Evolutionary conservation across 1,284 basidiomycete species (phyloP), one percentile per base, ranked within the genome.

Genomic region (Fistulinella staudtii): DNA sequence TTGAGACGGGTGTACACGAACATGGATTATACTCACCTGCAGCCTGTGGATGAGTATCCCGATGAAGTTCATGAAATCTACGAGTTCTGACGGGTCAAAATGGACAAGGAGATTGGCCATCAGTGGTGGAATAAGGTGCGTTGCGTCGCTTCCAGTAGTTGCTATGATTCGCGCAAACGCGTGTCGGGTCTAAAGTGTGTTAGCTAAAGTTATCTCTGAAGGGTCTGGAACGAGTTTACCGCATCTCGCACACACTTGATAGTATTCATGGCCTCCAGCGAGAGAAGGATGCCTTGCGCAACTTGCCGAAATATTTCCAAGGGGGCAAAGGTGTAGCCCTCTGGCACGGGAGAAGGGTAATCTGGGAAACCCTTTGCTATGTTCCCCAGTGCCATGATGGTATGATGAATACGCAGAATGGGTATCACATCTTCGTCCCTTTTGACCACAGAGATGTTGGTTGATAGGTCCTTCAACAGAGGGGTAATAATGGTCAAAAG

Each of bases 351-450:
- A 24, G 78, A 81, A 23, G 85, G 85, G 56, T 84, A 87, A 60
- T 91, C 87, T 0, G 96, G 96, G 71, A 99, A 99, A 8, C 97
- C 97, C 69, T 98, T 97, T 37, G 93, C 90, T 43, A 99, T 81
- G 58, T 91, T 92, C 14, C 94, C 94, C 11, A 98, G 74, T 1
- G 94, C 95, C 79, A 97, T 89, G 60, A 99, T 89, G 53, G 89
- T 77, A 68, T 99, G 95, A 60, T 99, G 96, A n/a, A 93, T 82
- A 62, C 85, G 85, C 36, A 98, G 74, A 53, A 97, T 83, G 5
- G 87, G 78, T 36, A 85, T 64, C 7, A 89, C 68, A 54, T 92
- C 87, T 41, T 76, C 72, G 3, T 69, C 60, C 13, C 77, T 77
- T 54, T 79, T 73, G 20, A 68, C 64, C 14, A 74, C 72, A 53